These are phyloP conservation scores for Pyrus hybrid DNA, from an alignment of 331 rosid genomes.

Conservation along the genomic window DNA sequence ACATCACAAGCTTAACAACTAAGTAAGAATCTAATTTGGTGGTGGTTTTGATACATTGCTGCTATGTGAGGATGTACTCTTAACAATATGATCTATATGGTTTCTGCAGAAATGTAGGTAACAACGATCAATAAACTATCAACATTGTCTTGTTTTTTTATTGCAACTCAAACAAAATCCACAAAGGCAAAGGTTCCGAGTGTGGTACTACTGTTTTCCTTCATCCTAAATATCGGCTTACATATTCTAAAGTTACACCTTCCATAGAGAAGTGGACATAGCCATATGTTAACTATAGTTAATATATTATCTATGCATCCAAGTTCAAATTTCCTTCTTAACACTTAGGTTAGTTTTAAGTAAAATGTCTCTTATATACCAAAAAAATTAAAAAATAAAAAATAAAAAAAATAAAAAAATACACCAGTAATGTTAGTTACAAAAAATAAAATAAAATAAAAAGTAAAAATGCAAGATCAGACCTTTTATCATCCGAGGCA, in stretches of 20 bases:
- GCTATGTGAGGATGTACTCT: too few species aligned
- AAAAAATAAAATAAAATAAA: not conserved
- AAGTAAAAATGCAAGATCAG: slow-evolving; percentile 31
- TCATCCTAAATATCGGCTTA: not conserved
- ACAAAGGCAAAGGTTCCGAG: not conserved
- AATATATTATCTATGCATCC: not conserved
- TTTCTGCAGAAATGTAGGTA: not conserved
- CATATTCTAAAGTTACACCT: not conserved
- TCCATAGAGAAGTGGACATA: not conserved
- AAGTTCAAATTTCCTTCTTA: too few species aligned
- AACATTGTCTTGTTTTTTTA: not conserved
- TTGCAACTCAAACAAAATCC: not conserved
- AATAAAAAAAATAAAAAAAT: too few species aligned
- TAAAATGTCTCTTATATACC: not conserved
- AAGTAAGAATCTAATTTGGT: too few species aligned
- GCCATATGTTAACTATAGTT: not conserved
- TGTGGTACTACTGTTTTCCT: not conserved
- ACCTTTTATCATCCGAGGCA: slow-evolving; percentile 63
- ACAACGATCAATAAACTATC: not conserved
- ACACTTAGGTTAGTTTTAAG: not conserved
- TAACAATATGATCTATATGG: not conserved
- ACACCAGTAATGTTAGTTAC: not conserved
- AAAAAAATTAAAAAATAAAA: too few species aligned
- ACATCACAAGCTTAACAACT: too few species aligned
- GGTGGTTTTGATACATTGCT: too few species aligned